Evolutionary conservation across 208 protist species (phyloP), one percentile per base, ranked within the genome.

Genomic region (Acanthamoeba royreba): DNA sequence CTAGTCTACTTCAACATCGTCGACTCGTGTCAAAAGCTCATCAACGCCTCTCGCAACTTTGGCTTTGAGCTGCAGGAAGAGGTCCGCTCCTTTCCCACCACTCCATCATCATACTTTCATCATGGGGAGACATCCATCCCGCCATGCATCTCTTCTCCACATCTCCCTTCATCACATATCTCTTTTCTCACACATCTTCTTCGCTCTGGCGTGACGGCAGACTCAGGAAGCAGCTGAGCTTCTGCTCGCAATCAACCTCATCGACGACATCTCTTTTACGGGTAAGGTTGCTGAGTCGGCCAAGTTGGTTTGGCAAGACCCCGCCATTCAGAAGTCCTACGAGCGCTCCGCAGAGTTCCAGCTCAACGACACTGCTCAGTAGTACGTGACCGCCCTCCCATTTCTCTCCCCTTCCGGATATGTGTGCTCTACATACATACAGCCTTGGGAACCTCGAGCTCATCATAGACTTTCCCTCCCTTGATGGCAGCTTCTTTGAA

Each of bases 1-100:
- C 92, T 95, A 28, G 58, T 98, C 55, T 97, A 94, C 89, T 74
- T 53, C 74, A 98, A 98, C 91, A 94, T 93, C 53, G 83, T 97
- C 49, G 69, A 63, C 33, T 92, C 94, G 33, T 97, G 96, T 85
- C 85, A 97, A 79, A 92, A 88, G 46, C 49, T 97, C 35, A 9
- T 94, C 33, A 4, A 53, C 35, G 95, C 53, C 33, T 1, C 81
- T 13, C n/a, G 19, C 7, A 38, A 19, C 7, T 17, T 66, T 7
- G 42, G 19, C 25, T 43, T 90, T 22, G 83, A 66, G 19, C 15
- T 22, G 25, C 13, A 43, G 19, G 74, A 86, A 52, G 46, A 86
- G 53, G 58, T 53, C 5, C 33, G 55, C 19, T 66, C 4, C 55
- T 66, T 5, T 28, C 55, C 19, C 33, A n/a, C n/a, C n/a, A n/a